phyloP scores from a whole-genome alignment of 2,329 filamentous ascomycete species.

The Monosporascus sp. region DNA sequence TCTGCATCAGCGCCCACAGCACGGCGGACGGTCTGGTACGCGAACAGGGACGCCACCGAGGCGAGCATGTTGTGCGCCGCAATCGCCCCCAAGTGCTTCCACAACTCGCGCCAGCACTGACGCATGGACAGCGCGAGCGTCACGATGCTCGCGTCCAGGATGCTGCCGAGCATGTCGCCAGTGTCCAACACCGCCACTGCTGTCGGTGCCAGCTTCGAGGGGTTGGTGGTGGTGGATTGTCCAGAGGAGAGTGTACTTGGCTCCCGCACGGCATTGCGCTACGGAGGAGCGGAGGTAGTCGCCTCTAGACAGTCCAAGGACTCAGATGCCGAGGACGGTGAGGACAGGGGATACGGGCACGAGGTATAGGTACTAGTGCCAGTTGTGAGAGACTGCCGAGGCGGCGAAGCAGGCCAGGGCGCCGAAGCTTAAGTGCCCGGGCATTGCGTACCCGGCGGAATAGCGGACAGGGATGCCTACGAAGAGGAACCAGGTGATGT shows the following conservation, averaged over 20 bases:
- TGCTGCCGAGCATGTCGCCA: constrained; percentile 49
- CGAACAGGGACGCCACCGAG: constrained; percentile 49
- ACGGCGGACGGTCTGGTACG: constrained; percentile 50
- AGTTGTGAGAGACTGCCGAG: constrained; percentile 41
- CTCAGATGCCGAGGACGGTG: constrained; percentile 48
- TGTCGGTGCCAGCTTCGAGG: constrained; percentile 19
- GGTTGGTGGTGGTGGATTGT: neutral
- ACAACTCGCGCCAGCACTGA: constrained; percentile 52
- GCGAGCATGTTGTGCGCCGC: constrained; percentile 47
- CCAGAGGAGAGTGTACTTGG: constrained; percentile 50
- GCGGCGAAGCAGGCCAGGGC: constrained; percentile 48
- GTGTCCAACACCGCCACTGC: constrained; percentile 40
- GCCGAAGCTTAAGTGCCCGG: constrained; percentile 40
- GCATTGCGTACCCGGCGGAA: constrained; percentile 45
- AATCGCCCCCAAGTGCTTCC: constrained; percentile 48
- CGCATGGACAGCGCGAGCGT: constrained; percentile 57
- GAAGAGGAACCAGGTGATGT: constrained; percentile 39
- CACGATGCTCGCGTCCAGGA: constrained; percentile 54
- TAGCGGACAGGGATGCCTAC: constrained; percentile 53
- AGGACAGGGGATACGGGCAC: constrained; percentile 51
- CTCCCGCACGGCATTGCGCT: constrained; percentile 44
- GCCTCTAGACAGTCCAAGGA: constrained; percentile 42
- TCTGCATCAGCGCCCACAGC: constrained; percentile 48
- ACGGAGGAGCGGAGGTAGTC: constrained; percentile 37
- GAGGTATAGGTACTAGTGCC: constrained; percentile 51